These are phyloP conservation scores for Pseudogymnoascus sp. DNA, from an alignment of 2,329 filamentous ascomycete genomes.

Conservation along the genomic window DNA sequence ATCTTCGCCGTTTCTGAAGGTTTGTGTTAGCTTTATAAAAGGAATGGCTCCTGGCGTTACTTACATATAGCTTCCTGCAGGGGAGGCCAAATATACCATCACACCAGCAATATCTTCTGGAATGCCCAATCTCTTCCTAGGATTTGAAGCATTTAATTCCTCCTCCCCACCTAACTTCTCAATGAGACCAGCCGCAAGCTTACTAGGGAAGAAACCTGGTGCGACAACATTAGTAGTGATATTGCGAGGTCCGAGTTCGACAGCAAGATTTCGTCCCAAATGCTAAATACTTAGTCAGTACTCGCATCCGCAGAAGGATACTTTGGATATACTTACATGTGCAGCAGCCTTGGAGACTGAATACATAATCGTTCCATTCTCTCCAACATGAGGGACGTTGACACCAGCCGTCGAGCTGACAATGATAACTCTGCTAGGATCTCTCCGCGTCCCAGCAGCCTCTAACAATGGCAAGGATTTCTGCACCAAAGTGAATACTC, in stretches of 20 bases:
- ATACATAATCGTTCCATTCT: conserved; percentile 57
- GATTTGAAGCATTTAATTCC: conserved; percentile 40
- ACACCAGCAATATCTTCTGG: conserved; percentile 53
- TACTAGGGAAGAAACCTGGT: conserved; percentile 60
- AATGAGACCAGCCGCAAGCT: conserved; percentile 59
- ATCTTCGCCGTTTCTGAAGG: conserved; percentile 30
- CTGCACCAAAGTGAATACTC: conserved; percentile 59
- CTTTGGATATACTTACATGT: conserved; percentile 22
- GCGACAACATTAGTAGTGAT: conserved; percentile 60
- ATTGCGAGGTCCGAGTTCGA: conserved; percentile 57
- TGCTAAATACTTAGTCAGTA: conserved; percentile 37
- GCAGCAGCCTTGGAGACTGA: conserved; percentile 60
- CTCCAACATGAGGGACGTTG: conserved; percentile 49
- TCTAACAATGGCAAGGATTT: conserved; percentile 32
- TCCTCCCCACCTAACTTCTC: conserved; percentile 49
- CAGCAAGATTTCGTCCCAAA: conserved; percentile 56
- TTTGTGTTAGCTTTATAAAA: conserved; percentile 9
- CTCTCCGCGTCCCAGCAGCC: conserved; percentile 21
- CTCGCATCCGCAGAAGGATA: background rate
- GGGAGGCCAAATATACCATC: conserved; percentile 48
- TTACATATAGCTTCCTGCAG: conserved; percentile 42
- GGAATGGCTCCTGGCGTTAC: conserved; percentile 13
- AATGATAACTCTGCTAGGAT: conserved; percentile 55
- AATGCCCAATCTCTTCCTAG: conserved; percentile 44
- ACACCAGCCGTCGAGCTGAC: conserved; percentile 60